These are phyloP conservation scores for Colletotrichum endophyticum DNA, from an alignment of 2,329 filamentous ascomycete genomes.

Conservation along the genomic window DNA sequence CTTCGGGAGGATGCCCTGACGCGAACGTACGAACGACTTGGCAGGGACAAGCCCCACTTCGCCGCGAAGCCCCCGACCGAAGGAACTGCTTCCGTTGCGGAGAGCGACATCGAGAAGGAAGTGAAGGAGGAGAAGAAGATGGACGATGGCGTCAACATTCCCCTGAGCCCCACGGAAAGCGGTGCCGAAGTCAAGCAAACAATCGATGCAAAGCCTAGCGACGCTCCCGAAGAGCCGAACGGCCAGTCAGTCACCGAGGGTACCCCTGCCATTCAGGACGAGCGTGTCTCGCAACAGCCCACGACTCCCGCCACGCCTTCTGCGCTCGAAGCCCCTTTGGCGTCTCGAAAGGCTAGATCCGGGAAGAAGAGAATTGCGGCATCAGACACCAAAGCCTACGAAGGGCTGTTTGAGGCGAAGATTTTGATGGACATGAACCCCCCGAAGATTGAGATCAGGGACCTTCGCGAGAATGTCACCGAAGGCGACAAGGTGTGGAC, in stretches of 20 bases:
- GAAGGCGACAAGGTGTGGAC: constrained; percentile 59
- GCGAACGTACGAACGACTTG: constrained; percentile 54
- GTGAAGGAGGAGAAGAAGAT: constrained; percentile 10
- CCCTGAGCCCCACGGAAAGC: constrained; percentile 57
- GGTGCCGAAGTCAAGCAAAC: constrained; percentile 56
- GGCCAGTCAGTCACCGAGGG: constrained; percentile 36
- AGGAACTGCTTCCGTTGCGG: constrained; percentile 19
- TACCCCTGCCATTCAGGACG: constrained; percentile 23
- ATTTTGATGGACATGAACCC: constrained; percentile 52
- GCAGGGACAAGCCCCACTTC: constrained; percentile 54
- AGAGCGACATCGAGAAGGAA: constrained; percentile 42
- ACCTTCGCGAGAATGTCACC: constrained; percentile 51
- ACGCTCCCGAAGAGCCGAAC: constrained; percentile 42
- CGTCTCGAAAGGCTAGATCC: constrained; percentile 25
- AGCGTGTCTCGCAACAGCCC: constrained; percentile 23
- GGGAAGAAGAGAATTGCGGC: constrained; percentile 35
- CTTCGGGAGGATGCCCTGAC: constrained; percentile 60
- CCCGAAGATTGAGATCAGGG: constrained; percentile 55
- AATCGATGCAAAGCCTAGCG: constrained; percentile 56
- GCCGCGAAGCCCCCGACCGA: constrained; percentile 30
- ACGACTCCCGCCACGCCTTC: constrained; percentile 18
- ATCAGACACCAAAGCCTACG: constrained; percentile 52
- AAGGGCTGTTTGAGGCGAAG: constrained; percentile 55
- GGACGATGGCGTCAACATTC: constrained; percentile 26
- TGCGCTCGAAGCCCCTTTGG: background rate